A percentile compares a stretch with the other conserved stretches of the same genome.
Evolutionary conservation across 768 basidiomycete species (phyloP).

Genomic region (Pisolithus orientalis): DNA sequence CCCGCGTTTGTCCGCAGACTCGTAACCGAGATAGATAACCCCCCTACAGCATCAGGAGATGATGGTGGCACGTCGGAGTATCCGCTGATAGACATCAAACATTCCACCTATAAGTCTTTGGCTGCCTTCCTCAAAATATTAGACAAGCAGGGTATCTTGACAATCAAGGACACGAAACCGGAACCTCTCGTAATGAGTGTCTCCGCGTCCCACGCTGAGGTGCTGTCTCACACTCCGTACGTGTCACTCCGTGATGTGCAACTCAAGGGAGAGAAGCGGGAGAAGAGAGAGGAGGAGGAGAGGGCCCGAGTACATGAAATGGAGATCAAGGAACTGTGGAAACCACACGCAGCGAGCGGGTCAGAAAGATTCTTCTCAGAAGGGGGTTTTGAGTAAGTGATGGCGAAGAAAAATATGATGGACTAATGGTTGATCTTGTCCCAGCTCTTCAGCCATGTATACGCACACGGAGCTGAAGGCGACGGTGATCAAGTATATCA

Average conservation of each 20-base stretch:
- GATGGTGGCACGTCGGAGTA: constrained; percentile 25
- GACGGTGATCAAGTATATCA: constrained; percentile 58
- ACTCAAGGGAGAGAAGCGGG: constrained; percentile 53
- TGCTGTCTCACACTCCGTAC: constrained; percentile 45
- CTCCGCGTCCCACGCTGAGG: constrained; percentile 49
- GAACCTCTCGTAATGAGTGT: constrained; percentile 54
- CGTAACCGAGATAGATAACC: constrained; percentile 1
- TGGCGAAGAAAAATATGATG: not conserved
- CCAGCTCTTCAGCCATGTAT: constrained; percentile 50
- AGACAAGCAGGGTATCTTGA: constrained; percentile 69
- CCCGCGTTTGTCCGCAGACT: constrained; percentile 45
- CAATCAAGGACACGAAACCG: constrained; percentile 54
- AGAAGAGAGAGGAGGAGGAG: constrained; percentile 45
- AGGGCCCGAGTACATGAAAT: constrained; percentile 45
- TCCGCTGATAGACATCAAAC: constrained; percentile 62
- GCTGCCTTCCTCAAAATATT: constrained; percentile 71
- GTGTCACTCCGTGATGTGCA: constrained; percentile 65
- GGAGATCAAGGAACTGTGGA: constrained; percentile 67
- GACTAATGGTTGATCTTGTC: not conserved
- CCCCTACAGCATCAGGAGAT: constrained; percentile 5
- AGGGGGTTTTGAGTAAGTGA: constrained; percentile 54
- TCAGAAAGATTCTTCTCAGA: constrained; percentile 58
- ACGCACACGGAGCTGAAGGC: constrained; percentile 49
- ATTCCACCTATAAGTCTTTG: constrained; percentile 76
- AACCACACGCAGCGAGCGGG: constrained; percentile 47